Conservation (phyloP, 2,329 filamentous ascomycete genomes). For the Phoma sp. region DNA sequence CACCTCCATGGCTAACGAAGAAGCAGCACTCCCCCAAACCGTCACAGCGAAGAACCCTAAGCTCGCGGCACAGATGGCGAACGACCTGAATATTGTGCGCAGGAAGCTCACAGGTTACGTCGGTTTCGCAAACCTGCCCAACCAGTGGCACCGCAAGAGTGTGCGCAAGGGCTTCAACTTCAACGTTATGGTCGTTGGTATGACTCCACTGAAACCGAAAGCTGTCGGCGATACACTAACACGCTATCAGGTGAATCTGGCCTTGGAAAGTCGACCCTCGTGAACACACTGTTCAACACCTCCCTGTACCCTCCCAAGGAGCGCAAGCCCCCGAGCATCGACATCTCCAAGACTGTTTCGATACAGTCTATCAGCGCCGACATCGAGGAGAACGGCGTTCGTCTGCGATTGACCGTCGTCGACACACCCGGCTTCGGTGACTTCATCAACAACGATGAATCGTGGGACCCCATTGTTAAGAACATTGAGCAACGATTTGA, state of each 20-base stretch:
- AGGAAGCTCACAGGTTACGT: constrained; percentile 98
- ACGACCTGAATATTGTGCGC: constrained; percentile 89
- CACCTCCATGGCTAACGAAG: constrained; percentile 62
- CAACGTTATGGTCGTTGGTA: constrained; percentile 99
- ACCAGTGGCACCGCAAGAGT: constrained; percentile 99
- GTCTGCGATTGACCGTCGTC: constrained; percentile 93
- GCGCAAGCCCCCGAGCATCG: constrained; percentile 94
- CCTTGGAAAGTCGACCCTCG: constrained; percentile 96
- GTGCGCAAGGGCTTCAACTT: constrained; percentile 99
- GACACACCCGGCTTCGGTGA: constrained; percentile 98
- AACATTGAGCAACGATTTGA: constrained; percentile 99
- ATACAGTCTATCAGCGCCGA: constrained; percentile 63
- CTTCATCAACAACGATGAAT: constrained; percentile 99
- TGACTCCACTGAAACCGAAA: constrained; percentile 52
- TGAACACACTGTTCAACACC: constrained; percentile 99
- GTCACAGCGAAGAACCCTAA: constrained; percentile 72
- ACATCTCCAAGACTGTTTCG: constrained; percentile 84
- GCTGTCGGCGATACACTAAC: constrained; percentile 22
- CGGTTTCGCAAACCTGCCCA: constrained; percentile 97
- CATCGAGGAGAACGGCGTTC: constrained; percentile 98
- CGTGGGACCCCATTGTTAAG: constrained; percentile 98
- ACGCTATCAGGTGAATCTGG: constrained; percentile 85
- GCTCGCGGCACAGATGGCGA: constrained; percentile 57
- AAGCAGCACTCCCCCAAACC: constrained; percentile 61
- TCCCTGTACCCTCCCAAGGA: constrained; percentile 98